These are phyloP conservation scores for Choanephora cucurbitarum DNA, from an alignment of 371 early-diverging fungal species.

Conservation along the genomic window DNA sequence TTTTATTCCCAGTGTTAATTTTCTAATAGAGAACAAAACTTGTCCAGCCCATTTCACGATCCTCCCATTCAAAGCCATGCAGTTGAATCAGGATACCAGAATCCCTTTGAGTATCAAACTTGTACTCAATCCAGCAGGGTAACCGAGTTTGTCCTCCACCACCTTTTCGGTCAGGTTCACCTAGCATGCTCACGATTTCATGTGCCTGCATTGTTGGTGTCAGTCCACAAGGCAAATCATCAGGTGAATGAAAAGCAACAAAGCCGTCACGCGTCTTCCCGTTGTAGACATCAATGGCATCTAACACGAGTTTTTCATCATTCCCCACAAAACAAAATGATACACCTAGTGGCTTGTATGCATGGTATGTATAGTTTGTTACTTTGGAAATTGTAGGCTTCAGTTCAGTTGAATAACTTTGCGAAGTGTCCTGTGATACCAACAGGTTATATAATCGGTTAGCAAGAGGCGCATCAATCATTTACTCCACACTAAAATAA, in stretches of 20 bases:
- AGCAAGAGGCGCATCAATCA: conserved; percentile 5
- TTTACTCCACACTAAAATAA: too few species aligned
- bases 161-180: conserved; percentile 54
- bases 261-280: conserved; percentile 45
- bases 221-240: conserved; percentile 33
- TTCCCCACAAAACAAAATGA: conserved; percentile 40
- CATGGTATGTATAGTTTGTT: conserved; percentile 36
- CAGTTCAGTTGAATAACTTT: conserved; percentile 10
- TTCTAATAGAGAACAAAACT: conserved; percentile 34
- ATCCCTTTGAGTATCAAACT: conserved; percentile 25
- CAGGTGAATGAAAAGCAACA: conserved; percentile 19
- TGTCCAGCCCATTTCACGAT: conserved; percentile 54
- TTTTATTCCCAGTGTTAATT: too few species aligned
- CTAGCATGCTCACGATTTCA: conserved; percentile 44
- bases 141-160: conserved; percentile 45
- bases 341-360: conserved; percentile 42
- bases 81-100: conserved; percentile 45
- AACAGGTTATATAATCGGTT: conserved; percentile 12
- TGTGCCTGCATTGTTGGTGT: conserved; percentile 34
- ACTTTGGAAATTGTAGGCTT: conserved; percentile 17
- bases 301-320: conserved; percentile 16
- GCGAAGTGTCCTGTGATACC: conserved; percentile 6
- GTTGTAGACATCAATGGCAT: conserved; percentile 50
- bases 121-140: conserved; percentile 55
- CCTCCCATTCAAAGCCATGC: conserved; percentile 55